These are phyloP conservation scores for Aaosphaeria arxii DNA, from an alignment of 2,329 filamentous ascomycete genomes.

Conservation along the genomic window DNA sequence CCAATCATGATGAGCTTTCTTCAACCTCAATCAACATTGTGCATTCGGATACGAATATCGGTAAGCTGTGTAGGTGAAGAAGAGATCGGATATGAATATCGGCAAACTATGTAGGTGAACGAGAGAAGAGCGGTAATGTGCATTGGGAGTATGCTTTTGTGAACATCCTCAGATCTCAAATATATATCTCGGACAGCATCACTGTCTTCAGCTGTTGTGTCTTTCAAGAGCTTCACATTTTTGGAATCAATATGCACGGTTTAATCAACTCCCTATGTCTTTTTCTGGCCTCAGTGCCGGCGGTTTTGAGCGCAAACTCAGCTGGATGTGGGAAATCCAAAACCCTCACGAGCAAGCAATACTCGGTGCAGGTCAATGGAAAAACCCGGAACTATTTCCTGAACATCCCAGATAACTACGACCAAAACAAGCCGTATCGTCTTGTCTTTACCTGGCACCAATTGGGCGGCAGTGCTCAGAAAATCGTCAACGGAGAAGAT, in stretches of 20 bases:
- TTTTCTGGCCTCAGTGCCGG: slow-evolving; percentile 8
- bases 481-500: slow-evolving; percentile 19
- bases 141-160: not conserved
- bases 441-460: slow-evolving; percentile 44
- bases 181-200: slow-evolving; percentile 3
- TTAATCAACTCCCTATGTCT: slow-evolving; percentile 7
- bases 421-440: slow-evolving; percentile 35
- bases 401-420: slow-evolving; percentile 38
- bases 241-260: slow-evolving; percentile 4
- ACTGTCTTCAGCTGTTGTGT: slow-evolving; percentile 1
- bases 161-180: not conserved
- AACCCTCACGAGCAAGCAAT: slow-evolving; percentile 8
- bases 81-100: slow-evolving; percentile 4
- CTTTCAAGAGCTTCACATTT: slow-evolving; percentile 1
- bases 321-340: slow-evolving; percentile 13
- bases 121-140: slow-evolving; percentile 4
- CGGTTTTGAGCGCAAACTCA: slow-evolving; percentile 7
- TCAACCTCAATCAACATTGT: not conserved
- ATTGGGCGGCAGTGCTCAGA: slow-evolving; percentile 26
- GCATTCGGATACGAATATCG: slow-evolving; percentile 5
- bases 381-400: slow-evolving; percentile 39
- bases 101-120: slow-evolving; percentile 2
- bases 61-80: slow-evolving; percentile 2
- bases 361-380: slow-evolving; percentile 24
- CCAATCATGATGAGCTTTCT: slow-evolving; percentile 5